Evolutionary conservation across 139 green algal genomes (phyloP), one percentile per base, ranked within the genome.

Genomic region (Pseudopediastrum boryanum): DNA sequence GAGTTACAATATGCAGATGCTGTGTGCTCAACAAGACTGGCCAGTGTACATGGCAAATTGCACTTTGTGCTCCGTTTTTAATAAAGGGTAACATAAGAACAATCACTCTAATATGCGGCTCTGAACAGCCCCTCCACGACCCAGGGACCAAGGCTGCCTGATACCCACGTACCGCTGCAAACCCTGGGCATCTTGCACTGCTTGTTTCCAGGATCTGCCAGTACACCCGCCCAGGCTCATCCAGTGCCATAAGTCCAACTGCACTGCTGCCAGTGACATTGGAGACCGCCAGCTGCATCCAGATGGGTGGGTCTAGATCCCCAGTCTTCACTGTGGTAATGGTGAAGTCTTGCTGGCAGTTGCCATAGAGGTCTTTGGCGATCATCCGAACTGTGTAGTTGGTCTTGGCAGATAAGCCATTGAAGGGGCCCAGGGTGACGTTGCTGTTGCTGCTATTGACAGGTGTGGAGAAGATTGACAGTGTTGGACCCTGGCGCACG

Each of bases 241-340:
- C 48, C 64, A 85, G 65, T 27, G 51, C 51, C 33, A 72, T 13
- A 27, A 77, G 36, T n/a, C 44, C 25, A 33, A 74, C 38, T 8
- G 41, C 61, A 16, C 81, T 8, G 36, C 41, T 73, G 19, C 73
- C 85, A 9, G 59, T 70, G 27, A 82, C 36, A 25, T 36, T 39
- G 2, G 58, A 6, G 23, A 82, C 78, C 5, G 44, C 23, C 9
- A 80, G 51, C 0, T 41, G 4, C 35, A 89, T n/a, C n/a, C n/a
- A n/a, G n/a, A n/a, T n/a, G n/a, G n/a, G 51, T 44, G 71, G 85
- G 3, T 65, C 4, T 3, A 81, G 81, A 4, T 81, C 78, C 7
- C 79, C 38, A 62, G 86, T 84, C 69, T 89, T 81, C 13, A 83
- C 75, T 0, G 85, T 89, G 62, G 61, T 82, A n/a, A 81, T 76